Evolutionary conservation across 2,329 filamentous ascomycete genomes (phyloP), one percentile per base, ranked within the genome.

Genomic region (Chrysosporium keratinophilum): DNA sequence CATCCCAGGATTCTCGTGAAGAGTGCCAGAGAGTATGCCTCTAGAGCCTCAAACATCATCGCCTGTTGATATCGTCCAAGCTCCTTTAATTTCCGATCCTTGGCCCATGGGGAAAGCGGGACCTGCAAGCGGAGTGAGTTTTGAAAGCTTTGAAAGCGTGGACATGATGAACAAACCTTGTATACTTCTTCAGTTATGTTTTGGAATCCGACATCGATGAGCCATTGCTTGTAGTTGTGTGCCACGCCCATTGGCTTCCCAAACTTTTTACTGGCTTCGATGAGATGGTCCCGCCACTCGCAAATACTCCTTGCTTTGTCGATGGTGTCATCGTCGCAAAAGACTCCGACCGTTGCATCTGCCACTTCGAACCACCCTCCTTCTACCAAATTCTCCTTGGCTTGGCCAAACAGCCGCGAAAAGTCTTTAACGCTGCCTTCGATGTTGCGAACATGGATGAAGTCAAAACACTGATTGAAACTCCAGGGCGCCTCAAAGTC

Each of bases 351-450:
- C 14, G 48, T 50, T 11, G 49, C 57, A 37, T 75, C 65, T n/a
- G 61, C 56, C 19, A 65, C 58, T 55, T 77, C 74, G 9, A 74
- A 61, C 60, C 64, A 74, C 6, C 71, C 57, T 1, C 57, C 58
- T 19, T 59, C 57, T n/a, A 53, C 28, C 3, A 58, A 37, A 40
- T 58, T 53, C 15, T 19, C 50, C 14, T 45, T 40, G 5, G 72
- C 68, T 53, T 73, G 71, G 14, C 54, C 12, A 48, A 65, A 62
- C 2, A 67, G 58, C 1, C 56, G 56, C 15, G 33, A 49, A 14
- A 55, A 62, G 35, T 66, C 58, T 12, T 58, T 58, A 12, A 66
- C 57, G 3, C 56, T 61, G 7, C 62, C 64, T 50, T 61, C 58
- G 12, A 67, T 55, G 14, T 58, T 58, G 7, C 63, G 63, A 15